Percentiles rank a stretch among this genome's conserved stretches.
Conservation (phyloP, 129 eudicot genomes). For the Cynara cardunculus region DNA sequence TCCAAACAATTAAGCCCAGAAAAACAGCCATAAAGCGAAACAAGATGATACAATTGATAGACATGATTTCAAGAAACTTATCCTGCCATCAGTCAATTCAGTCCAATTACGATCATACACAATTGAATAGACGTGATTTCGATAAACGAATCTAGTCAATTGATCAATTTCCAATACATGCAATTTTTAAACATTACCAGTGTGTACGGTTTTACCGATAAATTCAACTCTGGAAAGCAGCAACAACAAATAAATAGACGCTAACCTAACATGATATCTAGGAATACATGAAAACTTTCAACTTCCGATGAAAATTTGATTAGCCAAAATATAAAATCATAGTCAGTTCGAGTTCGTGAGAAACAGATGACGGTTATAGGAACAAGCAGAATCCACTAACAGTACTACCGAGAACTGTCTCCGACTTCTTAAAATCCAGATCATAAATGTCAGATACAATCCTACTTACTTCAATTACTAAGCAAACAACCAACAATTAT, state of each 20-base stretch:
- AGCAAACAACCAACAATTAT: background rate
- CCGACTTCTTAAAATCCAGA: background rate
- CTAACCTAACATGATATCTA: background rate
- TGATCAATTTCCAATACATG: background rate
- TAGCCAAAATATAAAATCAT: background rate
- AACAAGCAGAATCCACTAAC: background rate
- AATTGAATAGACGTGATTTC: background rate
- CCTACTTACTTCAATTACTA: background rate
- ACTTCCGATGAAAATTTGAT: background rate
- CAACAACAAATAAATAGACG: background rate
- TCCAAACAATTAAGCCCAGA: background rate
- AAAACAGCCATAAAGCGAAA: background rate
- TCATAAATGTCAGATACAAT: background rate
- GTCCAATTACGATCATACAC: background rate
- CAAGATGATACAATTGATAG: background rate
- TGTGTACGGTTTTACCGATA: background rate
- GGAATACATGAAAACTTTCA: background rate
- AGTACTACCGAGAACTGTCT: background rate
- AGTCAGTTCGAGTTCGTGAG: background rate
- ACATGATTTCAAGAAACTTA: background rate
- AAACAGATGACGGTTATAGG: background rate
- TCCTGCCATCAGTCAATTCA: background rate
- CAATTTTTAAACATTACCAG: background rate
- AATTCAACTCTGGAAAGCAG: background rate
- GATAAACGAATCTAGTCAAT: background rate